These are phyloP conservation scores for Colletotrichum sidae DNA, from an alignment of 2,329 filamentous ascomycete species.

Conservation along the genomic window DNA sequence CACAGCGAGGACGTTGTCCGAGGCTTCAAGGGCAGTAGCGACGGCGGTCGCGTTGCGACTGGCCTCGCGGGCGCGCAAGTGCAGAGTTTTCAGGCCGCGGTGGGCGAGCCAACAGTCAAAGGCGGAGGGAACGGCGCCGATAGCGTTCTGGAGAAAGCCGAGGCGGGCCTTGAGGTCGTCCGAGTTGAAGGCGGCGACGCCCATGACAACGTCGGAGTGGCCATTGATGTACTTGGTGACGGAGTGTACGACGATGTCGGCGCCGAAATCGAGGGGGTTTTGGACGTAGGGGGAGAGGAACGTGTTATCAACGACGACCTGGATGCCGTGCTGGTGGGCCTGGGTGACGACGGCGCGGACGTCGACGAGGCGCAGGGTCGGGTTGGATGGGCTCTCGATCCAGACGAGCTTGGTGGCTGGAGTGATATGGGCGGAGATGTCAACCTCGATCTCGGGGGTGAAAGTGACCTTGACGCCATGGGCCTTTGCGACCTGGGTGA, in stretches of 20 bases:
- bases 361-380: slow-evolving; percentile 91
- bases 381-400: slow-evolving; percentile 97
- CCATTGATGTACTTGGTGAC: slow-evolving; percentile 99
- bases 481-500: slow-evolving; percentile 95
- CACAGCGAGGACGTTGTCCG: slow-evolving; percentile 85
- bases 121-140: slow-evolving; percentile 91
- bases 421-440: slow-evolving; percentile 86
- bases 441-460: slow-evolving; percentile 89
- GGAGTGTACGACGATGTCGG: slow-evolving; percentile 95
- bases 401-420: slow-evolving; percentile 93
- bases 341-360: slow-evolving; percentile 85
- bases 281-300: slow-evolving; percentile 97
- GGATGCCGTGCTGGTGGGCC: slow-evolving; percentile 88
- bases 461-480: slow-evolving; percentile 97
- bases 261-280: slow-evolving; percentile 93
- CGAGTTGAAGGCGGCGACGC: slow-evolving; percentile 93
- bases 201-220: slow-evolving; percentile 97
- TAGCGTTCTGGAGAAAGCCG: slow-evolving; percentile 95
- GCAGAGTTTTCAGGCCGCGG: slow-evolving; percentile 94
- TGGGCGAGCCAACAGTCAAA: slow-evolving; percentile 99
- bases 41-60: slow-evolving; percentile 83
- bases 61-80: slow-evolving; percentile 89
- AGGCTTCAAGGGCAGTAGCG: slow-evolving; percentile 80
- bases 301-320: slow-evolving; percentile 99
- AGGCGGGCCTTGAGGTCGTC: slow-evolving; percentile 81